These are phyloP conservation scores for Taphrina populina DNA, from an alignment of 1,139 yeast species.

Conservation along the genomic window DNA sequence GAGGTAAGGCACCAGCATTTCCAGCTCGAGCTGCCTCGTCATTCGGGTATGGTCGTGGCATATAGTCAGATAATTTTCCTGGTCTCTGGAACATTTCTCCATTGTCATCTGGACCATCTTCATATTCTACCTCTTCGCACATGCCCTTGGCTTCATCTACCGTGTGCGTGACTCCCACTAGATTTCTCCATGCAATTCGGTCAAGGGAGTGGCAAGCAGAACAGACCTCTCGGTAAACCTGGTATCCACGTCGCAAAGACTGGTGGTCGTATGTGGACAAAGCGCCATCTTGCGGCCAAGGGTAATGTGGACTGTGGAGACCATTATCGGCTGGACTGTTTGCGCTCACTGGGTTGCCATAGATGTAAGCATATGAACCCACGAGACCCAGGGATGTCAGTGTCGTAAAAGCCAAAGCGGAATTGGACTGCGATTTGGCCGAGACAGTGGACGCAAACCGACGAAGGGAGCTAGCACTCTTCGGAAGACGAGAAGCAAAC, in stretches of 20 bases:
- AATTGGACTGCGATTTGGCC: constrained; percentile 35
- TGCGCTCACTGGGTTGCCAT: constrained; percentile 83
- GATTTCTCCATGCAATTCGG: constrained; percentile 94
- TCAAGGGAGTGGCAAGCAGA: constrained; percentile 97
- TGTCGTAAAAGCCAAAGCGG: constrained; percentile 40
- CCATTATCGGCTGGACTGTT: constrained; percentile 99
- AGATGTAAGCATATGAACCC: constrained; percentile 55
- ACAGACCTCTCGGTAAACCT: constrained; percentile 97
- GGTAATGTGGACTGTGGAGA: constrained; percentile 87
- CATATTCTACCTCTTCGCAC: constrained; percentile 97
- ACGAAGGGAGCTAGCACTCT: constrained; percentile 31
- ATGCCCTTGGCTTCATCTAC: constrained; percentile 85
- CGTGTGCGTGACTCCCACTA: constrained; percentile 95
- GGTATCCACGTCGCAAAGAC: constrained; percentile 90
- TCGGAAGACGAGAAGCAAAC: constrained; percentile 30
- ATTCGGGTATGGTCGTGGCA: constrained; percentile 93
- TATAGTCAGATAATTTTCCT: constrained; percentile 94
- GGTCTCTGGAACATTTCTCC: constrained; percentile 98
- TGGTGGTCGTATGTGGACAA: constrained; percentile 85
- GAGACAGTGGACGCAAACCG: constrained; percentile 34
- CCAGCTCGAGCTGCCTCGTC: constrained; percentile 99
- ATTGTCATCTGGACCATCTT: constrained; percentile 99
- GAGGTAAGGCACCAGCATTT: constrained; percentile 98
- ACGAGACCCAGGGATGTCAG: constrained; percentile 41
- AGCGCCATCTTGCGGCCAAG: constrained; percentile 91